Conservation (phyloP, 2,329 filamentous ascomycete genomes). For the Penicillium sclerotigenum region DNA sequence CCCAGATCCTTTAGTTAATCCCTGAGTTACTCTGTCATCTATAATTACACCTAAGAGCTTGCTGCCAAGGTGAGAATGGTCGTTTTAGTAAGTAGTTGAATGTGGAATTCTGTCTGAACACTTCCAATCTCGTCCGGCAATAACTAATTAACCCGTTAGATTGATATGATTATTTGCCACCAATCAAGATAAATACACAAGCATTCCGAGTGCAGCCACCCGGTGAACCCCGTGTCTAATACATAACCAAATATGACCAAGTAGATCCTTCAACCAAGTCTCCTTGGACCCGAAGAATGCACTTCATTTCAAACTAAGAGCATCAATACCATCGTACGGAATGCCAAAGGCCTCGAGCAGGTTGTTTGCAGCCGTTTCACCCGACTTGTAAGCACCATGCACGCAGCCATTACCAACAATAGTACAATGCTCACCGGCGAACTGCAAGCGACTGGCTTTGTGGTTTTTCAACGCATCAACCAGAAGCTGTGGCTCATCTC, state of each 20-base stretch:
- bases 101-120: not conserved
- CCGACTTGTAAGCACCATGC: constrained; percentile 46
- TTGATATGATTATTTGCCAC: not conserved
- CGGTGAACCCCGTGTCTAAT: not conserved
- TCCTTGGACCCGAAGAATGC: not conserved
- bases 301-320: not conserved
- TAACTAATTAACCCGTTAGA: not conserved
- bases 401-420: constrained; percentile 45
- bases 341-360: constrained; percentile 38
- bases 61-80: not conserved
- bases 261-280: constrained; percentile 25
- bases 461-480: constrained; percentile 39
- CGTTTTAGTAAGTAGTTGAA: not conserved
- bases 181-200: not conserved
- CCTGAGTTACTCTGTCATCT: not conserved
- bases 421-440: constrained; percentile 44
- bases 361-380: constrained; percentile 43
- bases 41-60: not conserved
- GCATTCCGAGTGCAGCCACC: not conserved
- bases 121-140: not conserved
- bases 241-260: not conserved
- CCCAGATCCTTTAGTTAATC: too few species aligned
- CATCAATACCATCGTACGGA: constrained; percentile 5
- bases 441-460: constrained; percentile 39
- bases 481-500: constrained; percentile 40